Evolutionary conservation across 331 rosid species (phyloP).

Genomic region (Spiraea crenata): DNA sequence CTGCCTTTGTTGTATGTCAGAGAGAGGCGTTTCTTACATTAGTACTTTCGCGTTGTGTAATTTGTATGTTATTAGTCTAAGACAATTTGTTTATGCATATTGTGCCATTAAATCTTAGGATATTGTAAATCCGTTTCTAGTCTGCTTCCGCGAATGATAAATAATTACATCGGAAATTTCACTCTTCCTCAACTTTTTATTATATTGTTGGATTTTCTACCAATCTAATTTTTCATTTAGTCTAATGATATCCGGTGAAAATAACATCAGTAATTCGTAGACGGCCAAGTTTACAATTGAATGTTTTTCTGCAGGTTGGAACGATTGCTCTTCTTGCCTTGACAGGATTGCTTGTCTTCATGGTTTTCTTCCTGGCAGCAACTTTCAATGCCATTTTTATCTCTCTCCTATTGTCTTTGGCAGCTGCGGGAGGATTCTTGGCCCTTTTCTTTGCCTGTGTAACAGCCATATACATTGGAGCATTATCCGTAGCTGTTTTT

Average conservation of each 20-base stretch:
- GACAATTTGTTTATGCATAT: too few relatives aligned
- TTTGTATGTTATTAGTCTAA: background rate
- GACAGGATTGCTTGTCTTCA: constrained; percentile 69
- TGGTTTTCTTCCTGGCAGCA: constrained; percentile 68
- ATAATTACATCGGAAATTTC: background rate
- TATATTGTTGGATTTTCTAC: background rate
- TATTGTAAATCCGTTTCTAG: background rate
- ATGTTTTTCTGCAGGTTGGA: constrained; percentile 66
- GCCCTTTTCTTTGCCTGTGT: constrained; percentile 68
- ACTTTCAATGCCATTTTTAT: constrained; percentile 65
- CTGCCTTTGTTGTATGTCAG: background rate
- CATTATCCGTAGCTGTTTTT: constrained; percentile 55
- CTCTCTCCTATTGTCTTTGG: constrained; percentile 67
- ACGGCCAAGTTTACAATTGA: background rate
- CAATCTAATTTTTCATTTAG: background rate
- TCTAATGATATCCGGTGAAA: background rate
- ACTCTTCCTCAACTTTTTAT: background rate
- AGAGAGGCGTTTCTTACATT: background rate
- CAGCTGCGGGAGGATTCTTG: constrained; percentile 83
- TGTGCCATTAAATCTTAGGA: too few relatives aligned
- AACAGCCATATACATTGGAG: constrained; percentile 67
- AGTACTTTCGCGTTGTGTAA: background rate
- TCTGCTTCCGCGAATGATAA: background rate
- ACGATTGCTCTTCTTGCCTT: constrained; percentile 49
- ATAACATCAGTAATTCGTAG: background rate